Base-by-base conservation (phyloP, 2,329 filamentous ascomycete species). In the Pseudomassariella vexata region DNA sequence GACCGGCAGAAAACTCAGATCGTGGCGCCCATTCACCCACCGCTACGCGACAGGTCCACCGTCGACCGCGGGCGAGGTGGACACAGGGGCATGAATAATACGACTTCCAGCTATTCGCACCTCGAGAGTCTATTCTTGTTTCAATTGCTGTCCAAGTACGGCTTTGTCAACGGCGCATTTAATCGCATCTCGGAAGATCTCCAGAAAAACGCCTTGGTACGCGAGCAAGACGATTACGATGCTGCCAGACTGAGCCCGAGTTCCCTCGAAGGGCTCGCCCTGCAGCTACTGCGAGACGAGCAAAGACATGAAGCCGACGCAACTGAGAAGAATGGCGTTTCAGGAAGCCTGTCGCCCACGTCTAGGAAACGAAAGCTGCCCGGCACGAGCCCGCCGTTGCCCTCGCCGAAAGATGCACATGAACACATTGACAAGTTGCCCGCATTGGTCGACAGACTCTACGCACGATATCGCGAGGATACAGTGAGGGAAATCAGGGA, bases 121-220 rank as follows among this genome's bases (percentile, higher is more conserved):
- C 83, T 94, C 67, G 88, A 94, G 72, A 84, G 82, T 53, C 73
- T 94, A 40, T 75, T 92, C 45, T 73, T 94, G 51, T 90, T 92
- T 64, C 85, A 90, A 62, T 82, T 81, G 39, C 72, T 94, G 43
- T 72, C 79, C 45, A 67, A 68, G 46, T 71, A 84, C 58, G 83
- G 83, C 52, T 66, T 79, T 44, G 73, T 78, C 44, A 65, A 76
- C 32, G 57, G 68, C 40, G 77, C 74, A 54, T 92, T 94, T 62
- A 63, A 65, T 49, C 71, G 70, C 46, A 85, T 92, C 41, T 88
- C 87, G 37, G 73, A 83, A 43, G 63, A 81, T 38, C 74, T 96
- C 41, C 81, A 74, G 59, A 78, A 70, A 50, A 88, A 94, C 55
- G 66, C 74, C 12, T 68, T 87, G 40, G 70, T 96, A 53, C 79